Evolutionary conservation across 176 grass and related monocot species (phyloP), one percentile per base, ranked within the genome.

Genomic region (Aegilops tauschii): DNA sequence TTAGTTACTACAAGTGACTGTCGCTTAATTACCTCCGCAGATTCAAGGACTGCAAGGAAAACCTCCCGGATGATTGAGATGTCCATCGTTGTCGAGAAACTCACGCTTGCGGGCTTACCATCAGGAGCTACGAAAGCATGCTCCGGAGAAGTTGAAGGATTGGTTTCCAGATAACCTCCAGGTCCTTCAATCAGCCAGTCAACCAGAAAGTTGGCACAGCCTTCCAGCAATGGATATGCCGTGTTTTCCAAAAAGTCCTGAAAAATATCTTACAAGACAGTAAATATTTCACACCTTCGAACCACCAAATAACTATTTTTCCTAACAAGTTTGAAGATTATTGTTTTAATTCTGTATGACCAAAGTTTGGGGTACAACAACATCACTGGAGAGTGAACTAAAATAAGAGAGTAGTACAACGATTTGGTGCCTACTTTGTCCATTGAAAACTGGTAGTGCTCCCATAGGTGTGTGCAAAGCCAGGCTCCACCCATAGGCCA

Each of bases 401-500:
- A 23, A 42, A 76, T 20, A 16, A 39, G 17, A 56, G 0, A 56
- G 8, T 36, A 36, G 13, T 39, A 54, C 34, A 8, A 58, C 4
- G 28, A 36, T 30, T 56, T 85, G 7, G 0, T 29, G 58, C 87
- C 80, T 94, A 97, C 95, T 91, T 88, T 91, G 81, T 94, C 95
- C 86, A 93, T 27, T 44, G 87, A 73, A 89, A 86, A 74, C 54
- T 87, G 83, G 28, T 97, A 97, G 37, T 97, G 88, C 80, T 97
- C 95, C 92, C 92, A 97, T 2, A 97, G 84, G 83, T 97, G 95
- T 80, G 88, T 94, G 63, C 88, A 90, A 59, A 97, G 84, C 95
- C 95, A 97, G 78, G 95, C 90, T 5, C 95, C 92, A 32, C 95
- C 92, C 92, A 97, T 97, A 61, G 95, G 95, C 95, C 95, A 97